These are phyloP conservation scores for Talaromyces sp. DNA, from an alignment of 2,329 filamentous ascomycete species.

Conservation along the genomic window DNA sequence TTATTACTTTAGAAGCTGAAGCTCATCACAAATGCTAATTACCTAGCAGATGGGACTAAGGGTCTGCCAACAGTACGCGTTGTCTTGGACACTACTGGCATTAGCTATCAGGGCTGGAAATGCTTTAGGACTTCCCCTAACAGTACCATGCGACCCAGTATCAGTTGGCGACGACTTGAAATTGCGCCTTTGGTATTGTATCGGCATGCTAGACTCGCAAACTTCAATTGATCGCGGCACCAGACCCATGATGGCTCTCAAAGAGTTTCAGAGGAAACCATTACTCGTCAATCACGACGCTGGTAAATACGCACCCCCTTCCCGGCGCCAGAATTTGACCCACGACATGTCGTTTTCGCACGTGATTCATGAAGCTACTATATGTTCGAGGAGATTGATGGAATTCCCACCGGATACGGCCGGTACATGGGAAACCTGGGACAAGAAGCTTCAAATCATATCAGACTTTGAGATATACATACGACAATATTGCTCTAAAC, in stretches of 20 bases:
- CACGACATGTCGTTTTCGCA: slow-evolving; percentile 3
- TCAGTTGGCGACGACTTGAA: slow-evolving; percentile 1
- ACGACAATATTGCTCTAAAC: background rate
- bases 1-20: background rate
- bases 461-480: slow-evolving; percentile 2
- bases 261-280: slow-evolving; percentile 5
- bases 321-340: background rate
- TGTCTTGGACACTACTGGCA: slow-evolving; percentile 5
- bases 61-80: slow-evolving; percentile 1
- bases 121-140: background rate
- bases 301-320: background rate
- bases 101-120: slow-evolving; percentile 4
- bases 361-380: slow-evolving; percentile 2
- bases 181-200: slow-evolving; percentile 4
- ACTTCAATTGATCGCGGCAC: slow-evolving; percentile 8
- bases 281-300: background rate
- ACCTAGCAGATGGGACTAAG: background rate
- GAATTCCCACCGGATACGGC: background rate
- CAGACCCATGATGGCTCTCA: slow-evolving; percentile 1
- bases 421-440: background rate
- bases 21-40: background rate
- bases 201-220: slow-evolving; percentile 5
- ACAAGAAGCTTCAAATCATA: slow-evolving; percentile 2
- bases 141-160: background rate
- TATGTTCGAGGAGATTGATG: slow-evolving; percentile 6